Evolutionary conservation across 2,329 filamentous ascomycete species (phyloP), one percentile per base, ranked within the genome.

Genomic region (Ophiostoma himal-ulmi): DNA sequence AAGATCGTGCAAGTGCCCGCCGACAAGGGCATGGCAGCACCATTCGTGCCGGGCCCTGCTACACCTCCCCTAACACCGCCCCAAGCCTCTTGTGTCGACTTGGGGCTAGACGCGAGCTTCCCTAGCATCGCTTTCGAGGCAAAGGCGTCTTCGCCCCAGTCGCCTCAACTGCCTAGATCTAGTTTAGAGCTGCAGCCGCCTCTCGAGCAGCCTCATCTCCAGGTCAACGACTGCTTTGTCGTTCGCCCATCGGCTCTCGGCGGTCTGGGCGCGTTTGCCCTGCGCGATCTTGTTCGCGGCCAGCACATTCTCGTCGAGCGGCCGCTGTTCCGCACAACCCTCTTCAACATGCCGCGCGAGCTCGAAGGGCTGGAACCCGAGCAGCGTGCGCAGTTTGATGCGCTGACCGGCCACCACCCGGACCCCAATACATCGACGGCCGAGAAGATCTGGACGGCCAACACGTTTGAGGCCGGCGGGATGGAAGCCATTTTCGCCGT

Each of bases 191-290:
- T 20, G 5, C 44, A 48, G 17, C 17, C 17, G 17, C 44, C 44
- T 48, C 44, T 48, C 17, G 44, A 48, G 17, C 44, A 48, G 52
- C 22, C 57, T 10, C 26, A 62, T 13, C 57, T 62, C 11, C 8
- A 36, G 6, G 71, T 76, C 30, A 85, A 84, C 71, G 75, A 77
- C 0, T 79, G 74, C 70, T 80, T 86, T 54, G 73, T 78, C 13
- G 74, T 86, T 6, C 78, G 76, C 2, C 74, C 74, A 11, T 85
- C 83, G 0, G 67, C 72, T 0, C 76, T 83, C 0, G 80, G 80
- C 0, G 84, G 84, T 1, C 79, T 81, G 64, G 85, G 85, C 0
- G 81, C 79, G 0, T 85, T 86, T 66, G 84, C 85, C 0, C 73
- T 74, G 0, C 75, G 74, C 5, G 76, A 80, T 7, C 78, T 87